Conservation (phyloP, 805 yeast genomes). For the Candida odintsovae region DNA sequence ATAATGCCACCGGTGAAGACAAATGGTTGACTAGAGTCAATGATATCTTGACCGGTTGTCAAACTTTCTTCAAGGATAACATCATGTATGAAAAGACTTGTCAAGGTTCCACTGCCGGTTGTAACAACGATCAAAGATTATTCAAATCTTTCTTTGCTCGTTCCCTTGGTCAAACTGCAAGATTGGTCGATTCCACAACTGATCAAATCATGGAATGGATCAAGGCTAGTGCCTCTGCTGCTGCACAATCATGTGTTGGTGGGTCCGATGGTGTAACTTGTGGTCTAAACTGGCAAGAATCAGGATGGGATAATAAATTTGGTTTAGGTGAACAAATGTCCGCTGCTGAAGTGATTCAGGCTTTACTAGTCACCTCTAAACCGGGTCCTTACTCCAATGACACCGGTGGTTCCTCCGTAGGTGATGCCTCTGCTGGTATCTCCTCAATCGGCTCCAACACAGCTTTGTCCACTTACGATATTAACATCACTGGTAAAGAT, state of each 20-base stretch:
- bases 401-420: constrained; percentile 50
- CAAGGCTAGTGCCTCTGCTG: constrained; percentile 53
- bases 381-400: constrained; percentile 49
- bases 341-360: constrained; percentile 60
- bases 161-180: constrained; percentile 52
- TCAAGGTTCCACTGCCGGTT: constrained; percentile 36
- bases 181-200: constrained; percentile 43
- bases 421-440: constrained; percentile 50
- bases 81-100: constrained; percentile 63
- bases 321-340: constrained; percentile 80
- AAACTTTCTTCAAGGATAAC: constrained; percentile 39
- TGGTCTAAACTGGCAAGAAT: constrained; percentile 59
- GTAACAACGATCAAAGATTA: constrained; percentile 74
- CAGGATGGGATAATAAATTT: constrained; percentile 56
- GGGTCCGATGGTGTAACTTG: constrained; percentile 74
- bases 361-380: constrained; percentile 35
- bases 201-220: constrained; percentile 37
- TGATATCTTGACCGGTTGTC: constrained; percentile 39
- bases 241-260: constrained; percentile 67
- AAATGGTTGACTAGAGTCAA: constrained; percentile 46
- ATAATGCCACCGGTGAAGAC: constrained; percentile 49
- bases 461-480: constrained; percentile 25
- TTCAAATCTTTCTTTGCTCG: constrained; percentile 68
- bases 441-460: constrained; percentile 34
- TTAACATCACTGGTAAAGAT: constrained; percentile 55